A percentile compares a stretch with the other conserved stretches of the same genome.
phyloP scores from a whole-genome alignment of 148 eudicot species.

The Drosera capensis region DNA sequence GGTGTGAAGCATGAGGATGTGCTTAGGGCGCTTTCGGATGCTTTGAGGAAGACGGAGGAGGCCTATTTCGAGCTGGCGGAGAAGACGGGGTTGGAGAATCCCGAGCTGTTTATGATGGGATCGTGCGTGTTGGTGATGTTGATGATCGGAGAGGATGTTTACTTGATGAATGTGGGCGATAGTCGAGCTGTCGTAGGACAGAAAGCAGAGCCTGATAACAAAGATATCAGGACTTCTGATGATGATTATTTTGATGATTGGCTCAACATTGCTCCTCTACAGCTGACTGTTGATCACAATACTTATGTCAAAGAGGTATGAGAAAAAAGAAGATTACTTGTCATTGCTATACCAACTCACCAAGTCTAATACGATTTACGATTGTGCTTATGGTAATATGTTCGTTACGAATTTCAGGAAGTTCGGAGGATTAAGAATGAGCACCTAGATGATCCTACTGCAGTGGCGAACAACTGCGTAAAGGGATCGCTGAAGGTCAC shows the following conservation, averaged over 20 bases:
- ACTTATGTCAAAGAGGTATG: constrained; percentile 42
- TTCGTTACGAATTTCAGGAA: constrained; percentile 23
- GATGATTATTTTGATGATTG: constrained; percentile 14
- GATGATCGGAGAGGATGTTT: constrained; percentile 59
- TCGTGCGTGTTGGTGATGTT: constrained; percentile 60
- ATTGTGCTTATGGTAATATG: neutral
- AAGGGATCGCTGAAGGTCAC: constrained; percentile 66
- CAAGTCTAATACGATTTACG: neutral
- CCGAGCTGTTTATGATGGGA: constrained; percentile 59
- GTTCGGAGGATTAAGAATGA: constrained; percentile 31
- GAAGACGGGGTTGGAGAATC: constrained; percentile 45
- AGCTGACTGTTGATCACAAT: constrained; percentile 45
- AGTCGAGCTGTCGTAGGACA: constrained; percentile 49
- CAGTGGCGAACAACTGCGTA: constrained; percentile 33
- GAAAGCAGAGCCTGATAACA: constrained; percentile 16
- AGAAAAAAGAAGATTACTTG: neutral
- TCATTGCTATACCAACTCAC: neutral
- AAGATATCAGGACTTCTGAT: constrained; percentile 10
- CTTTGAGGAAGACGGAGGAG: constrained; percentile 45
- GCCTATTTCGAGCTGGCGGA: constrained; percentile 51
- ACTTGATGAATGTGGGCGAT: constrained; percentile 64
- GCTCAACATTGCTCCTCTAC: constrained; percentile 22
- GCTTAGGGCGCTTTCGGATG: constrained; percentile 39
- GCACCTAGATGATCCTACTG: constrained; percentile 37
- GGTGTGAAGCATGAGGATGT: constrained; percentile 25